Evolutionary conservation across 305 asterid species (phyloP), one percentile per base, ranked within the genome.

Genomic region (Fraxinus floribunda): DNA sequence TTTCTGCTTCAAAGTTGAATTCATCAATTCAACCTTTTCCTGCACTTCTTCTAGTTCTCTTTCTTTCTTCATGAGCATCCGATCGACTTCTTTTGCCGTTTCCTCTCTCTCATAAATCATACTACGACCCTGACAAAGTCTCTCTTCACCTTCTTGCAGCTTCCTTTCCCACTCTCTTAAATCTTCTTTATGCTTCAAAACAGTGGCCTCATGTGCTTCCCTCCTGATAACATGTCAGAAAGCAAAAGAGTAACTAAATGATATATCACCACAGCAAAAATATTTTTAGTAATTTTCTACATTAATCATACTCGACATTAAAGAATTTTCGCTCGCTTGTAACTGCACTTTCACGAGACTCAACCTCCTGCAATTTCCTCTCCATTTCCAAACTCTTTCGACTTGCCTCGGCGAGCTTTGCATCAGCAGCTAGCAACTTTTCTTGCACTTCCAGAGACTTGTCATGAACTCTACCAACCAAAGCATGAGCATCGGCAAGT

Each of bases 131-230:
- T 91, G 94, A 82, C 92, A 89, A 49, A 91, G 88, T 83, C 91
- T 91, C 89, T 92, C 94, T 88, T 95, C 98, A 66, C 90, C 93
- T 91, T 91, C 97, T 87, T 91, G 98, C 83, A 95, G 90, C 87
- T 90, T 91, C 83, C 86, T 89, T 84, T 93, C 98, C 98, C 97
- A 91, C 83, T 88, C 91, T 75, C 62, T 85, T 86, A 93, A 81
- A 80, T 94, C 97, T 86, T 95, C 89, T 84, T 85, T 93, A 64
- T 88, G 97, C 89, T 90, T 92, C 84, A 87, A 79, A 75, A 90
- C 79, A 46, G 84, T 85, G 52, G 88, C 88, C 86, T 87, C 94
- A 71, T 94, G 97, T 46, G 94, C 93, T 85, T 90, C 95, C 88
- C 92, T 89, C 89, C 98, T 95, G 84, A 75, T 74, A 55, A 78